A percentile compares a stretch with the other conserved stretches of the same genome.
phyloP scores from a whole-genome alignment of 2,329 filamentous ascomycete species.

The Volutella citrinella region DNA sequence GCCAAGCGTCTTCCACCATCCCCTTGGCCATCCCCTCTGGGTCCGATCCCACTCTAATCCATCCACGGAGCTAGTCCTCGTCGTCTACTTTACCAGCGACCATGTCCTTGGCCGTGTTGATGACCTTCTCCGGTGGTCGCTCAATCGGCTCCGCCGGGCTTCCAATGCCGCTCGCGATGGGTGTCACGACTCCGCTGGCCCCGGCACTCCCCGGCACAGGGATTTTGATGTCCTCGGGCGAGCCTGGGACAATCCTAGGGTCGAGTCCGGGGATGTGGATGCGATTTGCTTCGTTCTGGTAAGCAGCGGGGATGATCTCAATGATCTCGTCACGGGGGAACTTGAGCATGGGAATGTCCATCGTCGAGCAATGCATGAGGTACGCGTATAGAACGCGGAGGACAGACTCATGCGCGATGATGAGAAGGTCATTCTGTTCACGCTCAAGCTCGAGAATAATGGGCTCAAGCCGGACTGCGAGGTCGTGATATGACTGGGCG shows the following conservation, averaged over 20 bases:
- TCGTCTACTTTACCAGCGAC: slow-evolving; percentile 52
- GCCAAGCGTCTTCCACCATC: too few relatives aligned
- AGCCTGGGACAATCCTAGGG: slow-evolving; percentile 67
- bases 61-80: too few relatives aligned
- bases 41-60: too few relatives aligned
- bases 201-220: slow-evolving; percentile 55
- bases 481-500: slow-evolving; percentile 86
- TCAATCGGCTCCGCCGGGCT: slow-evolving; percentile 43
- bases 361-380: slow-evolving; percentile 95
- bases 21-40: too few relatives aligned
- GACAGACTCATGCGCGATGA: slow-evolving; percentile 98
- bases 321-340: slow-evolving; percentile 98
- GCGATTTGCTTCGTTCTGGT: slow-evolving; percentile 92
- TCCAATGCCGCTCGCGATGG: slow-evolving; percentile 46
- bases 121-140: slow-evolving; percentile 45
- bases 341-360: slow-evolving; percentile 86
- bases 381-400: slow-evolving; percentile 95
- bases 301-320: slow-evolving; percentile 95
- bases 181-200: slow-evolving; percentile 40
- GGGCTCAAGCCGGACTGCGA: slow-evolving; percentile 95
- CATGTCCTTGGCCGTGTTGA: slow-evolving; percentile 48
- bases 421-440: slow-evolving; percentile 95
- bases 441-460: slow-evolving; percentile 97
- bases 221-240: slow-evolving; percentile 78
- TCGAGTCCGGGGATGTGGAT: slow-evolving; percentile 75